phyloP scores from a whole-genome alignment of 345 rosid species.

The Ceriops tagal region DNA sequence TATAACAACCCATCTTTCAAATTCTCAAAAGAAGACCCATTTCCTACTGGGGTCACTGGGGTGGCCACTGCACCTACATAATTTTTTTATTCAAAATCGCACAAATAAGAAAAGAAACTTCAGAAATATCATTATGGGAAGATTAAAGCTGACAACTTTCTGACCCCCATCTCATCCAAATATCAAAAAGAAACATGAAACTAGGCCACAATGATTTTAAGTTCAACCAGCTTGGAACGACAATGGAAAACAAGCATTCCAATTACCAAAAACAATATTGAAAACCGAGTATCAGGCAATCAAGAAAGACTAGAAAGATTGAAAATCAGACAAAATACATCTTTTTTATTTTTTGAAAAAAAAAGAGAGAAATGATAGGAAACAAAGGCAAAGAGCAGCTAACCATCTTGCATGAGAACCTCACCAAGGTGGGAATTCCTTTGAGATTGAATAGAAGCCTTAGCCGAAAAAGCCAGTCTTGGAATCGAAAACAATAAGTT shows the following conservation, averaged over 20 bases:
- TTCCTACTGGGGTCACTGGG: slow-evolving; percentile 33
- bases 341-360: background rate
- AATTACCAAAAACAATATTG: too few species aligned
- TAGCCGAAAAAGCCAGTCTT: slow-evolving; percentile 29
- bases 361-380: background rate
- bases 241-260: too few species aligned
- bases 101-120: background rate
- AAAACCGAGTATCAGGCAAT: too few species aligned
- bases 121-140: background rate
- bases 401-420: slow-evolving; percentile 42
- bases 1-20: slow-evolving; percentile 43
- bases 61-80: slow-evolving; percentile 59
- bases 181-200: background rate
- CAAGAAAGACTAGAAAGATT: background rate
- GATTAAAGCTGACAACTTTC: slow-evolving; percentile 6
- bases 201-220: background rate
- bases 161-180: background rate
- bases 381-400: background rate
- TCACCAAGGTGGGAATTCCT: slow-evolving; percentile 33
- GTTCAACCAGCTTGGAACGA: too few species aligned
- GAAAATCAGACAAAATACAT: slow-evolving; percentile 30
- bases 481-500: slow-evolving; percentile 32
- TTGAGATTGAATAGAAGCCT: slow-evolving; percentile 40
- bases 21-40: slow-evolving; percentile 40
- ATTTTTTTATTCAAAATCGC: slow-evolving; percentile 12